Conservation (phyloP, 1,139 yeast species). For the Saccharomyces hybrid region DNA sequence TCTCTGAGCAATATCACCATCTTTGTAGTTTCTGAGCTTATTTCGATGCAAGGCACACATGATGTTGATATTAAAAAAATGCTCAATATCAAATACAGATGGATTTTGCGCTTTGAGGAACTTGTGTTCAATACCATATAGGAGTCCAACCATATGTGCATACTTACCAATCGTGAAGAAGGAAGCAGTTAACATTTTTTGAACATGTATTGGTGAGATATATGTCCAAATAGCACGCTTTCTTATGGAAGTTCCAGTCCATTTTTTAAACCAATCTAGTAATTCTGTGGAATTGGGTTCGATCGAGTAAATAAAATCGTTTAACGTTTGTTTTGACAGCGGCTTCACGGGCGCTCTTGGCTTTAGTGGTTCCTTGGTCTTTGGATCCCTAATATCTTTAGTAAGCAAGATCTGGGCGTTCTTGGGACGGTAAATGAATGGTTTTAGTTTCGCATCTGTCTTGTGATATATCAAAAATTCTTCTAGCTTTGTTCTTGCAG, state of each 20-base stretch:
- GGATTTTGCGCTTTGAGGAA: conserved; percentile 18
- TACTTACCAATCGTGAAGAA: conserved; percentile 22
- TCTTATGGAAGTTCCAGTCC: conserved; percentile 25
- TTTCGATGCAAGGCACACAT: conserved; percentile 27
- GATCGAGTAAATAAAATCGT: conserved; percentile 29
- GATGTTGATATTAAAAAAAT: conserved; percentile 22
- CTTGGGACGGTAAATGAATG: conserved; percentile 40
- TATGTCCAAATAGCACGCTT: conserved; percentile 24
- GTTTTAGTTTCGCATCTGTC: conserved; percentile 28
- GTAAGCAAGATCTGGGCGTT: conserved; percentile 45
- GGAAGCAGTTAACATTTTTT: conserved; percentile 28
- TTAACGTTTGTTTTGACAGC: conserved; percentile 33
- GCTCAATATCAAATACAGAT: conserved; percentile 22
- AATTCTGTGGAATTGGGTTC: conserved; percentile 33
- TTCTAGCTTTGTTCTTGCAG: conserved; percentile 15
- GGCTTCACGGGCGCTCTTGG: conserved; percentile 35
- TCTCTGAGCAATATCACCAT: conserved; percentile 13
- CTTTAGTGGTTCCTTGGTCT: conserved; percentile 34
- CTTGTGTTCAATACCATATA: conserved; percentile 14
- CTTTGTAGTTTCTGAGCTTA: conserved; percentile 10
- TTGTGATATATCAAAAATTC: conserved; percentile 21
- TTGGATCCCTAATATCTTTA: conserved; percentile 46
- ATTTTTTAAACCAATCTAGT: conserved; percentile 25
- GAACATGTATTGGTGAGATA: conserved; percentile 28
- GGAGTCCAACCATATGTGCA: conserved; percentile 15